Evolutionary conservation across 495 filamentous ascomycete species (phyloP).

Genomic region (Astrocystis sublimbata): DNA sequence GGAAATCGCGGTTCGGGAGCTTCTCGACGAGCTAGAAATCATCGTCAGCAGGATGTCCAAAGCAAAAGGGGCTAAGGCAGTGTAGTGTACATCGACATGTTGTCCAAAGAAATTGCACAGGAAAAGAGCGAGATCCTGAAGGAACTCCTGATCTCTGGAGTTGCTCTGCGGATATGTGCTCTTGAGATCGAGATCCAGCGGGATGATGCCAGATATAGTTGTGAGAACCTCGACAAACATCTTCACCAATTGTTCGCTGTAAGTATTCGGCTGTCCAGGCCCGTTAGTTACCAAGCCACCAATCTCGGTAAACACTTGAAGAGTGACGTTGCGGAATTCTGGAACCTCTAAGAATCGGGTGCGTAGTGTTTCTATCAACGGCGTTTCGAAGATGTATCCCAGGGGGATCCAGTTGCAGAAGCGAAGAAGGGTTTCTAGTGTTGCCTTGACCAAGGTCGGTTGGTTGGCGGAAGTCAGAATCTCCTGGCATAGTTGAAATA

Average conservation of each 20-base stretch:
- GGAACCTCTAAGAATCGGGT: constrained; percentile 86
- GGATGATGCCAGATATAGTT: constrained; percentile 86
- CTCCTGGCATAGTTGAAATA: constrained; percentile 95
- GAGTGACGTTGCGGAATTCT: constrained; percentile 92
- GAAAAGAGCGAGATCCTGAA: constrained; percentile 94
- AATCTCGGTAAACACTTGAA: constrained; percentile 97
- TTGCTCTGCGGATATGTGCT: constrained; percentile 86
- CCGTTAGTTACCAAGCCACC: constrained; percentile 78
- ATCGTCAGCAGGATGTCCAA: constrained; percentile 25
- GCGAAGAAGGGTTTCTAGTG: constrained; percentile 87
- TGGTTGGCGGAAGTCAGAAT: constrained; percentile 86
- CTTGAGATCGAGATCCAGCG: constrained; percentile 84
- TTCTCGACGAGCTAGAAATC: constrained; percentile 81
- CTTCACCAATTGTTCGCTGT: constrained; percentile 88
- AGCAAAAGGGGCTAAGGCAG: not conserved
- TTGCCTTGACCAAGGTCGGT: constrained; percentile 86
- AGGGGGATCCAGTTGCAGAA: constrained; percentile 99
- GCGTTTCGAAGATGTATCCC: constrained; percentile 97
- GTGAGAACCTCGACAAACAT: constrained; percentile 97
- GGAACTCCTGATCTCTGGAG: constrained; percentile 92
- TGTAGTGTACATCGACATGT: constrained; percentile 72
- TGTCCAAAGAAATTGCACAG: constrained; percentile 93
- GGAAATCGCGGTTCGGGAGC: constrained; percentile 88
- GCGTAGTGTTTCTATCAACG: constrained; percentile 90
- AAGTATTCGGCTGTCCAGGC: constrained; percentile 65